phyloP scores from a whole-genome alignment of 2,329 filamentous ascomycete genomes.

The Leptosphaerulina australis region DNA sequence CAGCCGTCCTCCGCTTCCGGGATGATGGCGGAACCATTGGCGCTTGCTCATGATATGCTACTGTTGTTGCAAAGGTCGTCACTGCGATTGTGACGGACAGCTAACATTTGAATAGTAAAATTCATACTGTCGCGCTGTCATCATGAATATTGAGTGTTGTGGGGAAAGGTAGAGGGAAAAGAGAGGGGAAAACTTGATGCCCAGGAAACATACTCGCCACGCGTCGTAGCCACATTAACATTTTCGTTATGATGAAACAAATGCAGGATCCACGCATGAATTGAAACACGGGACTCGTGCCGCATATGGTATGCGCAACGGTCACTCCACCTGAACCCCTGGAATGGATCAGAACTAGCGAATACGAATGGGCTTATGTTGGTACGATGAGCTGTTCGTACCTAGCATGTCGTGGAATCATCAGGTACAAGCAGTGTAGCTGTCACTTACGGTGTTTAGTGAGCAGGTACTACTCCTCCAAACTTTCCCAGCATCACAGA shows the following conservation, averaged over 20 bases:
- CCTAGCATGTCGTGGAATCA: background rate
- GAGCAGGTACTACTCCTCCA: too few species aligned
- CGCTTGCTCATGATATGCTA: background rate
- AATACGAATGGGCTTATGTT: background rate
- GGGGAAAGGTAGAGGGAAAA: background rate
- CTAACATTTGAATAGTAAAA: background rate
- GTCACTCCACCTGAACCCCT: background rate
- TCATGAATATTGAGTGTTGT: background rate
- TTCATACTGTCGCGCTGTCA: too few species aligned
- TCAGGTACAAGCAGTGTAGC: background rate
- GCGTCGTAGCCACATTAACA: conserved; percentile 1
- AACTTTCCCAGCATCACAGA: too few species aligned
- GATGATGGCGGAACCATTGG: background rate
- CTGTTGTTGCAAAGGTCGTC: too few species aligned
- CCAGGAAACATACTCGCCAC: background rate
- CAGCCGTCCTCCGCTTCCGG: background rate
- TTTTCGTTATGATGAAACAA: conserved; percentile 7
- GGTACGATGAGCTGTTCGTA: background rate
- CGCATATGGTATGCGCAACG: background rate
- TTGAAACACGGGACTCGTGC: conserved; percentile 2
- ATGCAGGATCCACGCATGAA: conserved; percentile 10
- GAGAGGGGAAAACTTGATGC: too few species aligned
- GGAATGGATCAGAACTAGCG: background rate
- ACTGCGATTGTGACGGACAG: background rate
- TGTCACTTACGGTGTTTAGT: background rate